Evolutionary conservation across 768 basidiomycete genomes (phyloP).

Genomic region (Lactarius deliciosus): DNA sequence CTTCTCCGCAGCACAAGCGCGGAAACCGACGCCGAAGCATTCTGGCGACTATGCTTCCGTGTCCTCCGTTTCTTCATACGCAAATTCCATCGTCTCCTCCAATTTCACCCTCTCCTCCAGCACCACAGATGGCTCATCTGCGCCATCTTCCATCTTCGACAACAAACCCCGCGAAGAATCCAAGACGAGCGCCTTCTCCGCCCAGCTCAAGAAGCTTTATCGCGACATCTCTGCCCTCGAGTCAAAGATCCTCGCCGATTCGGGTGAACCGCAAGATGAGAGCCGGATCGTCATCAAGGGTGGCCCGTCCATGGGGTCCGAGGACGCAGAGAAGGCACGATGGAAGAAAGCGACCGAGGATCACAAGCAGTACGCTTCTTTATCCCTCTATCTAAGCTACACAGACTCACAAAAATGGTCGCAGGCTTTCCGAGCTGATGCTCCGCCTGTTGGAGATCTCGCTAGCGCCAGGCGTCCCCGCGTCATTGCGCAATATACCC

Average conservation of each 20-base stretch:
- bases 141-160: constrained; percentile 69
- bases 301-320: constrained; percentile 39
- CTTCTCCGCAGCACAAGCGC: constrained; percentile 63
- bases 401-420: constrained; percentile 10
- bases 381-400: constrained; percentile 16
- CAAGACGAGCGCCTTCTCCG: constrained; percentile 64
- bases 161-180: constrained; percentile 47
- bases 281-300: constrained; percentile 39
- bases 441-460: constrained; percentile 86
- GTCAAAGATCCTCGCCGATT: constrained; percentile 63
- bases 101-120: constrained; percentile 70
- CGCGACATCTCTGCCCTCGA: constrained; percentile 80
- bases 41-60: constrained; percentile 73
- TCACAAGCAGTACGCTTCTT: constrained; percentile 76
- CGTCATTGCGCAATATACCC: constrained; percentile 85
- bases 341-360: constrained; percentile 69
- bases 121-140: constrained; percentile 73
- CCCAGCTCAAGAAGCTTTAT: constrained; percentile 80
- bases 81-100: constrained; percentile 64
- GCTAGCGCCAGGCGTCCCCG: constrained; percentile 82
- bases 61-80: constrained; percentile 73
- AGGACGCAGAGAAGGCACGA: constrained; percentile 71
- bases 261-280: constrained; percentile 53
- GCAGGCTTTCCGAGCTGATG: constrained; percentile 87
- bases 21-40: constrained; percentile 53